Evolutionary conservation across 495 filamentous ascomycete genomes (phyloP).

Genomic region (Platismatia glauca): DNA sequence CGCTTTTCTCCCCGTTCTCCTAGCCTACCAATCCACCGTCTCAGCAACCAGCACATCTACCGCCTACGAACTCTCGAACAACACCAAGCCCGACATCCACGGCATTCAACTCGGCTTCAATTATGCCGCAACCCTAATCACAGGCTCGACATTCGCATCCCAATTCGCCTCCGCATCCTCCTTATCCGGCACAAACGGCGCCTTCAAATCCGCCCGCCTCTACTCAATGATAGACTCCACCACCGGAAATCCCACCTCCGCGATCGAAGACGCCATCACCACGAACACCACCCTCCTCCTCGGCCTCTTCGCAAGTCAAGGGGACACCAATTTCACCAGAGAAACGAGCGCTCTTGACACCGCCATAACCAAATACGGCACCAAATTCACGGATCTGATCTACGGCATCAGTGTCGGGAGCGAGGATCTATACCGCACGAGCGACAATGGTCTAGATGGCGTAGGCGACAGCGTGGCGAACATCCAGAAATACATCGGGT

Average conservation of each 20-base stretch:
- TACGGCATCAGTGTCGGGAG: conserved; percentile 81
- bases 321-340: neutral
- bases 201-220: conserved; percentile 59
- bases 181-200: conserved; percentile 55
- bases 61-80: neutral
- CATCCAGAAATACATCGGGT: conserved; percentile 56
- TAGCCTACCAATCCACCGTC: neutral
- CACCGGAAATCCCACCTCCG: conserved; percentile 52
- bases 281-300: conserved; percentile 66
- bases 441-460: conserved; percentile 47
- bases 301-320: conserved; percentile 43
- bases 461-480: conserved; percentile 48
- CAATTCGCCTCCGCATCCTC: conserved; percentile 56
- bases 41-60: neutral
- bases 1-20: neutral
- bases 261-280: conserved; percentile 70
- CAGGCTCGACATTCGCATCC: conserved; percentile 54
- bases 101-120: conserved; percentile 54
- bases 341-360: conserved; percentile 34
- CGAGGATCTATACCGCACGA: conserved; percentile 80
- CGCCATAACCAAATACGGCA: conserved; percentile 55
- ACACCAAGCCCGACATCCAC: neutral
- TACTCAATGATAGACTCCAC: conserved; percentile 51
- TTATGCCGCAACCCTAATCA: conserved; percentile 56
- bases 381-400: conserved; percentile 51